Percentiles rank a stretch among this genome's conserved stretches.
Evolutionary conservation across 176 grass and related monocot genomes (phyloP).

Genomic region (Aechmea fasciata): DNA sequence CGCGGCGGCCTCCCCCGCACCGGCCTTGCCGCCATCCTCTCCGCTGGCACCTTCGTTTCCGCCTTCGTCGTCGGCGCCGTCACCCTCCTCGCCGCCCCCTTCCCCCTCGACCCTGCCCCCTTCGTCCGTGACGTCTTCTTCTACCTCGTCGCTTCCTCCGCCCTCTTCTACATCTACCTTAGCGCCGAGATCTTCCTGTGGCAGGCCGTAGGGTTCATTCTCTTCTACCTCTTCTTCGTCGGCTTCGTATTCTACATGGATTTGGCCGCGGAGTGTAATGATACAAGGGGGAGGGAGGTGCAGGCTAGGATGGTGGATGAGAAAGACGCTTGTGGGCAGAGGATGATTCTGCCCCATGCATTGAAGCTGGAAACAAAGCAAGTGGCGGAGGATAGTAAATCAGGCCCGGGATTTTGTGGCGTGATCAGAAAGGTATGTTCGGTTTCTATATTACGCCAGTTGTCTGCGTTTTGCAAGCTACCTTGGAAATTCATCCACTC

Average conservation of each 20-base stretch:
- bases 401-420: not conserved
- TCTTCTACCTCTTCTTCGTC: constrained; percentile 83
- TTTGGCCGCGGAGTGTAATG: constrained; percentile 35
- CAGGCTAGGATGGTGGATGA: constrained; percentile 27
- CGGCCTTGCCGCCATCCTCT: constrained; percentile 60
- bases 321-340: not conserved
- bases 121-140: constrained; percentile 77
- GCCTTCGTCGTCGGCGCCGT: constrained; percentile 76
- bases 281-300: constrained; percentile 17
- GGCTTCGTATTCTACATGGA: constrained; percentile 86
- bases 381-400: constrained; percentile 14
- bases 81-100: constrained; percentile 50
- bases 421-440: constrained; percentile 46
- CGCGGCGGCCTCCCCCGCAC: constrained; percentile 34
- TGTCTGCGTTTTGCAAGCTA: too few relatives aligned
- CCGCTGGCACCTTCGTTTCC: constrained; percentile 78
- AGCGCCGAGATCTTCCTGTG: constrained; percentile 89
- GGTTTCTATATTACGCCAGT: too few relatives aligned
- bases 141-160: constrained; percentile 61
- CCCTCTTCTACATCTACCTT: constrained; percentile 72
- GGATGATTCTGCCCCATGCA: too few relatives aligned
- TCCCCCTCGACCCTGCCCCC: constrained; percentile 48
- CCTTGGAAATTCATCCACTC: too few relatives aligned
- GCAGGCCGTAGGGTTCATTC: constrained; percentile 65
- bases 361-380: not conserved